Percentiles rank a stretch among this genome's conserved stretches.
These are phyloP conservation scores for Soucietia sequanensis DNA, from an alignment of 805 yeast genomes.

Conservation along the genomic window DNA sequence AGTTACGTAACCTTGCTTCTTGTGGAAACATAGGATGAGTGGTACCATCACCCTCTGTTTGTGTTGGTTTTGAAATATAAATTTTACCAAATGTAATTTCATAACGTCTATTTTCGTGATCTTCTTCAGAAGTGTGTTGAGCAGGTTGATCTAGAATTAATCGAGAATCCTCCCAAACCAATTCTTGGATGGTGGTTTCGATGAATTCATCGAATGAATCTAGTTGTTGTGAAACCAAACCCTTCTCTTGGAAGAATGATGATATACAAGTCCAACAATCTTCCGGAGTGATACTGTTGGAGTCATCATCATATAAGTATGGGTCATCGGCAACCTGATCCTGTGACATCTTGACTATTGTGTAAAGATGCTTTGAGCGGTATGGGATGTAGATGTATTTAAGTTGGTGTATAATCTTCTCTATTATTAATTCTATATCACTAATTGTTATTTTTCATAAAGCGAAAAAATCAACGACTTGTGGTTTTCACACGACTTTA, in stretches of 20 bases:
- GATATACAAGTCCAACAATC: slow-evolving; percentile 99
- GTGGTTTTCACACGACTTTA: too few species aligned
- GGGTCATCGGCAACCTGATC: slow-evolving; percentile 46
- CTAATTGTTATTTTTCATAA: too few species aligned
- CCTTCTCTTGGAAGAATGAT: slow-evolving; percentile 93
- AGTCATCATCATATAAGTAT: slow-evolving; percentile 70
- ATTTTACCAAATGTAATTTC: slow-evolving; percentile 98
- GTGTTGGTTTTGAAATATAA: slow-evolving; percentile 93
- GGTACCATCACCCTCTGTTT: slow-evolving; percentile 99
- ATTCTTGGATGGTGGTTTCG: slow-evolving; percentile 93
- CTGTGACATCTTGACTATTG: too few species aligned
- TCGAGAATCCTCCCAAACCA: slow-evolving; percentile 93
- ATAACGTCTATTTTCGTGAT: slow-evolving; percentile 86
- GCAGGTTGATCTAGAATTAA: slow-evolving; percentile 97
- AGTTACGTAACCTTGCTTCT: slow-evolving; percentile 93
- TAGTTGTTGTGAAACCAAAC: slow-evolving; percentile 95
- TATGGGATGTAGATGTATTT: too few species aligned
- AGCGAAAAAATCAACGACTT: too few species aligned
- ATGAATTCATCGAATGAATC: slow-evolving; percentile 98
- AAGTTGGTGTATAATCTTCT: too few species aligned
- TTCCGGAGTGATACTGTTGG: slow-evolving; percentile 78
- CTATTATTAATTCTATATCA: too few species aligned
- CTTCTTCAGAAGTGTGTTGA: slow-evolving; percentile 89
- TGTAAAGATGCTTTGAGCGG: too few species aligned
- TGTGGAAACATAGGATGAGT: slow-evolving; percentile 98